These are phyloP conservation scores for Adenanthera pavonina DNA, from an alignment of 306 rosid genomes.

Conservation along the genomic window DNA sequence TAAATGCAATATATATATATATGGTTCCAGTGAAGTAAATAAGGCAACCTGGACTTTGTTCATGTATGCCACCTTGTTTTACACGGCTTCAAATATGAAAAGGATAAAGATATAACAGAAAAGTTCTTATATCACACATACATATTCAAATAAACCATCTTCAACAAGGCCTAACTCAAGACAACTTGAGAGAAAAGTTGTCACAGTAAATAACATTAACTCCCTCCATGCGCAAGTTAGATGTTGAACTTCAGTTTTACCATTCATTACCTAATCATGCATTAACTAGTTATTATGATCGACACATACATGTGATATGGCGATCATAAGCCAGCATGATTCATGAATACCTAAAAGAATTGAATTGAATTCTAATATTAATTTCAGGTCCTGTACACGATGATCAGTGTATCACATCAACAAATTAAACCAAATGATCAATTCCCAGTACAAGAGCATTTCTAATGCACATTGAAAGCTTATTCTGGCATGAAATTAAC, in stretches of 20 bases:
- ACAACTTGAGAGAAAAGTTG: background rate
- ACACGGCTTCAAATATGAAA: background rate
- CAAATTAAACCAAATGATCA: slow-evolving; percentile 12
- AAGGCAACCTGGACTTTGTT: slow-evolving; percentile 3
- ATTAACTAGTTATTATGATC: background rate
- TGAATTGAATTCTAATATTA: slow-evolving; percentile 6
- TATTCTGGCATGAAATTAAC: background rate
- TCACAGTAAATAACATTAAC: background rate
- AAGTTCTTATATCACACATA: background rate
- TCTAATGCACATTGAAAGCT: background rate
- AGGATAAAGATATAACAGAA: too few relatives aligned
- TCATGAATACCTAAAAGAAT: background rate
- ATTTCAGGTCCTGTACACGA: background rate
- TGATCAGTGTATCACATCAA: slow-evolving; percentile 23
- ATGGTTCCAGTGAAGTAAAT: background rate
- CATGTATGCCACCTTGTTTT: background rate
- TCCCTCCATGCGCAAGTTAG: background rate
- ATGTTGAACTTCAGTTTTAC: slow-evolving; percentile 34
- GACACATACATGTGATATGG: background rate
- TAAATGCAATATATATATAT: background rate
- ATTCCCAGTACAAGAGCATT: background rate
- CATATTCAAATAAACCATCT: slow-evolving; percentile 26
- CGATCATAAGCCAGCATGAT: background rate
- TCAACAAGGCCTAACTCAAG: background rate
- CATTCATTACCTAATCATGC: background rate